phyloP scores from a whole-genome alignment of 1,284 basidiomycete genomes.

The Fomes fomentarius region DNA sequence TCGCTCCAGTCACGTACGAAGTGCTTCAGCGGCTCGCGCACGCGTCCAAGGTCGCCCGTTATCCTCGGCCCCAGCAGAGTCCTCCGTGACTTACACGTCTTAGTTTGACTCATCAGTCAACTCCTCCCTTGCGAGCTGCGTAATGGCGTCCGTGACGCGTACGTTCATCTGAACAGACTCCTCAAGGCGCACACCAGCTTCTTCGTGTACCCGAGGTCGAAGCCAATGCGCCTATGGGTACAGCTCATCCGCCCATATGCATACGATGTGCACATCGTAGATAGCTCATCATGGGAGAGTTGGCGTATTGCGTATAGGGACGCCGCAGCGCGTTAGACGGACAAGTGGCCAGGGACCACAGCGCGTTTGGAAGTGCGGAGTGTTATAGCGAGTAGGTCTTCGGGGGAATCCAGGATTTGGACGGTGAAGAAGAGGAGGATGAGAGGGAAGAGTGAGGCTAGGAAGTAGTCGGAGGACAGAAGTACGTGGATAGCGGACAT shows the following conservation, averaged over 20 bases:
- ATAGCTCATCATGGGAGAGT: slow-evolving; percentile 27
- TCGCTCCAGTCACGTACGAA: slow-evolving; percentile 70
- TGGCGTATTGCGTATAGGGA: slow-evolving; percentile 33
- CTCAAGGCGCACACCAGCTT: slow-evolving; percentile 52
- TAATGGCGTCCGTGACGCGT: slow-evolving; percentile 49
- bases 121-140: slow-evolving; percentile 40
- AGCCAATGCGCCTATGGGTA: slow-evolving; percentile 47
- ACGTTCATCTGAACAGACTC: slow-evolving; percentile 50
- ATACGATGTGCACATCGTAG: slow-evolving; percentile 31
- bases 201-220: slow-evolving; percentile 53
- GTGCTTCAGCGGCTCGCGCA: slow-evolving; percentile 63
- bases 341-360: slow-evolving; percentile 26
- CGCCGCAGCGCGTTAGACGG: slow-evolving; percentile 27
- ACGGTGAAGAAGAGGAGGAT: slow-evolving; percentile 24
- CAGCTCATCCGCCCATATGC: slow-evolving; percentile 26
- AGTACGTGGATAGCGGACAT: slow-evolving; percentile 11
- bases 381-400: slow-evolving; percentile 22
- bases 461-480: slow-evolving; percentile 25
- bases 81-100: not conserved
- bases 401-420: slow-evolving; percentile 20
- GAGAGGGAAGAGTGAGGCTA: slow-evolving; percentile 27
- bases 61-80: slow-evolving; percentile 26
- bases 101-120: slow-evolving; percentile 20
- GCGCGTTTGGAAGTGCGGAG: slow-evolving; percentile 12
- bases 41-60: slow-evolving; percentile 47